phyloP scores from a whole-genome alignment of 2,329 filamentous ascomycete genomes.

The Westerdykella aurantiaca region DNA sequence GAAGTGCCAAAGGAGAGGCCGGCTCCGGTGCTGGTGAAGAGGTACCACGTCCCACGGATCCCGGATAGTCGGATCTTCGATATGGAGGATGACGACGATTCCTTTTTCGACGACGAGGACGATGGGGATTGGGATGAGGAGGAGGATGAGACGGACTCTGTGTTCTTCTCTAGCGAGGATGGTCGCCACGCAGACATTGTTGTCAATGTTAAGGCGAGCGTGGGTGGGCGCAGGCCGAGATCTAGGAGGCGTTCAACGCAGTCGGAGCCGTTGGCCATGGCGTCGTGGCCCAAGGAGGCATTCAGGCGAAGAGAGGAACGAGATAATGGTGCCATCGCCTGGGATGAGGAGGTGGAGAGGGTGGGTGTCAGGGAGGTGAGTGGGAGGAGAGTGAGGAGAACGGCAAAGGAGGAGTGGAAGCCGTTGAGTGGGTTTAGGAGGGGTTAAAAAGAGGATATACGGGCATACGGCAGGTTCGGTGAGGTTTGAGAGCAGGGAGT shows the following conservation, averaged over 20 bases:
- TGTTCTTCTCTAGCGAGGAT: not conserved
- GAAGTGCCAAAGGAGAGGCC: constrained; percentile 1
- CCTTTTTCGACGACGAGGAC: not conserved
- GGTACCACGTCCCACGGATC: too few species aligned
- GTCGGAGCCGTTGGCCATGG: not conserved
- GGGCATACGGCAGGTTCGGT: too few species aligned
- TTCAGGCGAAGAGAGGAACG: constrained; percentile 23
- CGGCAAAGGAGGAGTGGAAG: constrained; percentile 26
- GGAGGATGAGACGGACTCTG: not conserved
- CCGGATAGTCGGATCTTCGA: too few species aligned
- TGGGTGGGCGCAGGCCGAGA: too few species aligned
- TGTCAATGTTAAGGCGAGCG: too few species aligned
- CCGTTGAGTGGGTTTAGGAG: constrained; percentile 17
- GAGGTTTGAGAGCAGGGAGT: too few species aligned
- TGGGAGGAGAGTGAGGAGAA: constrained; percentile 23
- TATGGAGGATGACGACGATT: too few species aligned
- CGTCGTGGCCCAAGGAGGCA: constrained; percentile 16
- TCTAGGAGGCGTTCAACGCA: not conserved
- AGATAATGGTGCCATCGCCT: not conserved
- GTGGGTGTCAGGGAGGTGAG: constrained; percentile 16
- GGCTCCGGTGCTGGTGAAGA: too few species aligned
- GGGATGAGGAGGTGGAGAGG: constrained; percentile 17
- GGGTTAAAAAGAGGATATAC: too few species aligned
- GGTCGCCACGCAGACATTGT: too few species aligned
- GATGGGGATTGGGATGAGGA: not conserved